Evolutionary conservation across 129 eudicot genomes (phyloP).

Genomic region (Lactuca saligna): DNA sequence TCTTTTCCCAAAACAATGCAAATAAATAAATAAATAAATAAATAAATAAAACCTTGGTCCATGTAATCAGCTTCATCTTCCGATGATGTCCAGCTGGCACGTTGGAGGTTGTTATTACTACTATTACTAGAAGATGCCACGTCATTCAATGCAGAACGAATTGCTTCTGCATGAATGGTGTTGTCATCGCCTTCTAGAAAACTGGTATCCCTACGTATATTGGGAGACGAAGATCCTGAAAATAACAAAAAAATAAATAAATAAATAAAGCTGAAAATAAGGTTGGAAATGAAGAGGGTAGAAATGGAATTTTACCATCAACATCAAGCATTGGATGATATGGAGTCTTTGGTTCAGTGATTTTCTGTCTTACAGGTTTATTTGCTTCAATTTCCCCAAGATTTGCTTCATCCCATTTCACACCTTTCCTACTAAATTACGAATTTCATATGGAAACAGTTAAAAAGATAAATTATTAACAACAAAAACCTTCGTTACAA

Average conservation of each 20-base stretch:
- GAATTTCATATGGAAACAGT: no score
- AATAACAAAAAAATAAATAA: no score
- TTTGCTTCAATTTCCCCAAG: slow-evolving; percentile 84
- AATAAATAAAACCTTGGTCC: slow-evolving; percentile 42
- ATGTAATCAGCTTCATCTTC: slow-evolving; percentile 83
- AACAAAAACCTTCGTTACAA: slow-evolving; percentile 2
- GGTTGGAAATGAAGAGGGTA: not conserved
- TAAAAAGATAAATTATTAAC: no score
- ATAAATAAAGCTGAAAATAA: no score
- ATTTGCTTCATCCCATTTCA: slow-evolving; percentile 84
- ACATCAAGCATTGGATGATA: slow-evolving; percentile 86
- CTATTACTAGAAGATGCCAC: slow-evolving; percentile 53
- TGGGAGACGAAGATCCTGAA: slow-evolving; percentile 68
- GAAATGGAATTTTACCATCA: slow-evolving; percentile 45
- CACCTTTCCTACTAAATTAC: slow-evolving; percentile 65
- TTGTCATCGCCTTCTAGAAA: slow-evolving; percentile 46
- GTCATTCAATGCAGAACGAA: slow-evolving; percentile 68
- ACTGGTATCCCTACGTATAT: slow-evolving; percentile 32
- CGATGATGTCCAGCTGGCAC: slow-evolving; percentile 79
- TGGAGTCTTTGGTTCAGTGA: slow-evolving; percentile 98
- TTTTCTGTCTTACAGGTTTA: slow-evolving; percentile 96
- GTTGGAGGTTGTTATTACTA: slow-evolving; percentile 30
- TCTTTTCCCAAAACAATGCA: no score
- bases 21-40: not conserved
- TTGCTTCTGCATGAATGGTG: slow-evolving; percentile 68